These are phyloP conservation scores for Musa balbisiana DNA, from an alignment of 202 grass and related monocot genomes.

Conservation along the genomic window DNA sequence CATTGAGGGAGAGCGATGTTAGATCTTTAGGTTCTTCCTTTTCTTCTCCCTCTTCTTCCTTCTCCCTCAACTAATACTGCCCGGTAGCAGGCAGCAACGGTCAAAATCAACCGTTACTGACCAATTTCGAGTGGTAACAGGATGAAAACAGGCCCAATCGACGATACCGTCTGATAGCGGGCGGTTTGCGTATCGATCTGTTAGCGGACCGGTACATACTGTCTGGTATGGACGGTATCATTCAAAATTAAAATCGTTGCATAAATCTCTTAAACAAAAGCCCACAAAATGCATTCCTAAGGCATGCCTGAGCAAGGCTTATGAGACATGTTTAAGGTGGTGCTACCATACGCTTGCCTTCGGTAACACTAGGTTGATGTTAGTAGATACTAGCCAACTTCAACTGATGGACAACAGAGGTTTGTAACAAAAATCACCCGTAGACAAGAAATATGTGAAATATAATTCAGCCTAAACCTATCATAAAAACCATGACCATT, in stretches of 20 bases:
- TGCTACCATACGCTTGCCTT: not conserved
- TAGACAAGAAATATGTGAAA: not conserved
- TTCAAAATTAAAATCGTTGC: too few relatives aligned
- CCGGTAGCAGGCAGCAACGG: too few relatives aligned
- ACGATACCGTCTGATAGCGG: fast-evolving
- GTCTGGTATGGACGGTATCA: too few relatives aligned
- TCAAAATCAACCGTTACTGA: too few relatives aligned
- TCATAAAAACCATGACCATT: not conserved
- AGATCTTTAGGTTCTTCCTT: too few relatives aligned
- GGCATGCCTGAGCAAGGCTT: not conserved
- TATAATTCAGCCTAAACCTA: not conserved
- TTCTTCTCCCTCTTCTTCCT: too few relatives aligned
- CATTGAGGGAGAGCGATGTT: too few relatives aligned
- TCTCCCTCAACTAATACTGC: too few relatives aligned
- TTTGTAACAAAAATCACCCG: not conserved
- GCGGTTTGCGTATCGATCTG: too few relatives aligned
- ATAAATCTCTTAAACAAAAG: not conserved
- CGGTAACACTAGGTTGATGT: not conserved
- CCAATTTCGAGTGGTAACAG: too few relatives aligned
- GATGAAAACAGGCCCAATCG: too few relatives aligned
- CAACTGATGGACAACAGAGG: not conserved
- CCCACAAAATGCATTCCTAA: not conserved
- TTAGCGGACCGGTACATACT: too few relatives aligned
- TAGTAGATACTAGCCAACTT: not conserved
- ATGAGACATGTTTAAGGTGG: not conserved